Percentiles rank a stretch among this genome's conserved stretches.
These are phyloP conservation scores for Fusarium sp. DNA, from an alignment of 2,329 filamentous ascomycete genomes.

Conservation along the genomic window DNA sequence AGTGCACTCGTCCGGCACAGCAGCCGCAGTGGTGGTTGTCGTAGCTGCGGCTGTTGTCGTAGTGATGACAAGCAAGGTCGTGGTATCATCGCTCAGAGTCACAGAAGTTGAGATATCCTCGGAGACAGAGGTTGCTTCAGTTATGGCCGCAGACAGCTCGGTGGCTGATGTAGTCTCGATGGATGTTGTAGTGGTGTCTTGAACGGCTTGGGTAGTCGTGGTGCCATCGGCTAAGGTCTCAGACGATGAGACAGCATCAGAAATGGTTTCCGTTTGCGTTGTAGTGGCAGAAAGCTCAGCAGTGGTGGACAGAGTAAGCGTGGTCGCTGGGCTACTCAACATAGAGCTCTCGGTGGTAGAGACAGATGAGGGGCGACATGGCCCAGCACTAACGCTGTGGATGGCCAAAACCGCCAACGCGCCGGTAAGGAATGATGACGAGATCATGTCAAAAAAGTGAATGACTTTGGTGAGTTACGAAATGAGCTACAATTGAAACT, in stretches of 20 bases:
- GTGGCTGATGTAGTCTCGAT: not conserved
- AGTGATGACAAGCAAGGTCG: not conserved
- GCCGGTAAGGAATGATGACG: not conserved
- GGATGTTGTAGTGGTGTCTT: not conserved
- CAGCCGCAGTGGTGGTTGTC: not conserved
- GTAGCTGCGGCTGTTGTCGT: not conserved
- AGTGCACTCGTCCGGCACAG: not conserved
- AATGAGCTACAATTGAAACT: not conserved
- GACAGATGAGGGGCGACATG: not conserved
- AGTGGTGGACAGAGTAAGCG: not conserved
- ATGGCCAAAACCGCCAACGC: not conserved
- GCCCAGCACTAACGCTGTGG: not conserved
- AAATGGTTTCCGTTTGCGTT: not conserved
- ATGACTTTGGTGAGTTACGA: not conserved
- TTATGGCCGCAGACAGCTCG: not conserved
- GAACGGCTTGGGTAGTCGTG: not conserved
- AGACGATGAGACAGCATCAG: not conserved
- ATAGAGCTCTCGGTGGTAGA: not conserved
- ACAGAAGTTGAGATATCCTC: not conserved
- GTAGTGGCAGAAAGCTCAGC: not conserved
- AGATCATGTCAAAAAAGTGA: not conserved
- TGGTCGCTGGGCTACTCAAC: not conserved
- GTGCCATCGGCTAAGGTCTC: not conserved
- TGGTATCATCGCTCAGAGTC: not conserved
- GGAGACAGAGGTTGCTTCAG: too few species aligned